Percentiles rank a stretch among this genome's conserved stretches.
phyloP scores from a whole-genome alignment of 768 basidiomycete species.

The Floccularia luteovirens region DNA sequence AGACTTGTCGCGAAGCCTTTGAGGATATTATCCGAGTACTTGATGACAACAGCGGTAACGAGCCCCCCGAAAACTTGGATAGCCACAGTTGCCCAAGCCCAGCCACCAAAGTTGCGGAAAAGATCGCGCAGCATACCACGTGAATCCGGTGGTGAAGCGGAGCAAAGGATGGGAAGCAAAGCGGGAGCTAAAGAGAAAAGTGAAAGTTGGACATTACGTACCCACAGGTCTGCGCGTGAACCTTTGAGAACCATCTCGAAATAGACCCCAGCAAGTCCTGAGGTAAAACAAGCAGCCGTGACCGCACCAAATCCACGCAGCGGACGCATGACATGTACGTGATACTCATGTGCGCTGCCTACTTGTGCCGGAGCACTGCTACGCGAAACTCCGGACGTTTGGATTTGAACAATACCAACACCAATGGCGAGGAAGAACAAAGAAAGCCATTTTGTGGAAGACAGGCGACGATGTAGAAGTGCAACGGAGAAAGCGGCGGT shows the following conservation, averaged over 20 bases:
- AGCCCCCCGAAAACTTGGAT: constrained; percentile 92
- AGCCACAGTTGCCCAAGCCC: constrained; percentile 92
- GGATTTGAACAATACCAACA: constrained; percentile 93
- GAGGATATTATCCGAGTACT: constrained; percentile 91
- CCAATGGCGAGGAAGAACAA: constrained; percentile 86
- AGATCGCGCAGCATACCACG: constrained; percentile 46
- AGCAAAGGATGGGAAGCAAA: constrained; percentile 67
- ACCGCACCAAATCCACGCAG: constrained; percentile 88
- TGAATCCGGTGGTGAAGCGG: constrained; percentile 30
- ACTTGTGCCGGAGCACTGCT: constrained; percentile 32
- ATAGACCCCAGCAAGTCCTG: constrained; percentile 94
- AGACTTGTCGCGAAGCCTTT: constrained; percentile 98
- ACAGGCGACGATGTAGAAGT: constrained; percentile 70
- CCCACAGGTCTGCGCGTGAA: constrained; percentile 86
- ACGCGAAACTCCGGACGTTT: constrained; percentile 37
- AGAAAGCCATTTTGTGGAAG: constrained; percentile 76
- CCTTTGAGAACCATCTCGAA: constrained; percentile 97
- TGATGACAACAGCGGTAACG: constrained; percentile 92
- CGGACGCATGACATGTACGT: constrained; percentile 74
- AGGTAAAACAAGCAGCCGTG: constrained; percentile 86
- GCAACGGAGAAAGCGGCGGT: constrained; percentile 89
- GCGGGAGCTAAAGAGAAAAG: constrained; percentile 93
- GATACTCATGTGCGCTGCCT: constrained; percentile 63
- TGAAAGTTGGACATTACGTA: constrained; percentile 93
- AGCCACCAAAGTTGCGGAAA: constrained; percentile 83